phyloP scores from a whole-genome alignment of 768 basidiomycete species.

The Suillus luteus region DNA sequence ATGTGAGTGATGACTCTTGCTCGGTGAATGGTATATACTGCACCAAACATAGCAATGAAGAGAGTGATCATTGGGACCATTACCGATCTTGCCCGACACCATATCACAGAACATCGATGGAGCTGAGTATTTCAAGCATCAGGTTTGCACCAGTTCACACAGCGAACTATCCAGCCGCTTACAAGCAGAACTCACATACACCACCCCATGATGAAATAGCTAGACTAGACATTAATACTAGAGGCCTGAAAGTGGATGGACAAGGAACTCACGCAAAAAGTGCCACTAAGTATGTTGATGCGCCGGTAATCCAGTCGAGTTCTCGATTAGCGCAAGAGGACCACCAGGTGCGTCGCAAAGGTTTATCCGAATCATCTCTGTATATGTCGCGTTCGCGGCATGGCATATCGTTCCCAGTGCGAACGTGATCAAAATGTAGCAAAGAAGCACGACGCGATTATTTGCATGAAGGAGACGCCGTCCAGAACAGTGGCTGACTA shows the following conservation, averaged over 20 bases:
- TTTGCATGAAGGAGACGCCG: not conserved
- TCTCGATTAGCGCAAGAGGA: constrained; percentile 19
- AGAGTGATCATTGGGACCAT: constrained; percentile 20
- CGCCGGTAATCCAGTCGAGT: constrained; percentile 19
- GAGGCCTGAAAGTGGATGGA: not conserved
- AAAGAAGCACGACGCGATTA: constrained; percentile 16
- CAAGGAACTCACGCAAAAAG: constrained; percentile 18
- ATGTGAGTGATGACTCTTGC: not conserved
- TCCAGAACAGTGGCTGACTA: too few species aligned
- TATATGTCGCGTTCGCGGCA: constrained; percentile 30
- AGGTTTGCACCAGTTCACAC: not conserved
- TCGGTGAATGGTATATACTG: not conserved
- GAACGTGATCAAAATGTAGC: constrained; percentile 30
- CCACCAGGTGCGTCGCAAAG: constrained; percentile 22
- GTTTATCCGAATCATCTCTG: constrained; percentile 36
- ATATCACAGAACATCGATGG: constrained; percentile 20
- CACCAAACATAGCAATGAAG: constrained; percentile 20
- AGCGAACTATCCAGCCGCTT: not conserved
- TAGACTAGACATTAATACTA: constrained; percentile 6
- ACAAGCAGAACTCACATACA: constrained; percentile 30
- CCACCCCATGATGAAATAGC: constrained; percentile 35
- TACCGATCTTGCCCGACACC: constrained; percentile 17
- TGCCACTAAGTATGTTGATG: constrained; percentile 27
- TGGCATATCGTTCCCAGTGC: constrained; percentile 30
- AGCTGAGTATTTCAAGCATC: not conserved